Evolutionary conservation across 2,329 filamentous ascomycete genomes (phyloP), one percentile per base, ranked within the genome.

Genomic region (Nannizzia gypsea): DNA sequence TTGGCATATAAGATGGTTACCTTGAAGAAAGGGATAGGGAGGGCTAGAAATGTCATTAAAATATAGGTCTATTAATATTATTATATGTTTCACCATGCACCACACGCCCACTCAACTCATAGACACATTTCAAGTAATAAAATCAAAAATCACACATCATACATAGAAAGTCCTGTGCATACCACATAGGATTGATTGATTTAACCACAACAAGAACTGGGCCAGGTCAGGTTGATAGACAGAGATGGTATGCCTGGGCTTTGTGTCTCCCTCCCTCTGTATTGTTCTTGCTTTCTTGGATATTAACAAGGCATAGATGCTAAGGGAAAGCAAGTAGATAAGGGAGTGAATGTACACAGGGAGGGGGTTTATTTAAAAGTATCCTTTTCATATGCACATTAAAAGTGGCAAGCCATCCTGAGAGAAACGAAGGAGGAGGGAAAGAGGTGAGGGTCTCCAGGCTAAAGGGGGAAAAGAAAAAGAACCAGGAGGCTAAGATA

Each of bases 11-110:
- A 31, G 24, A 52, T 28, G 11, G 31, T 36, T 36, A 13, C 50
- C 26, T 17, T 6, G 17, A 3, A 31, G 15, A n/a, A 54, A 34
- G n/a, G 34, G 20, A 31, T n/a, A 54, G 17, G 28, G 20, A 17
- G 13, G 15, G 26, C 6, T 9, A 6, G 22, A 26, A 28, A 31
- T 52, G 28, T 54, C 50, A 31, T 54, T 54, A 34, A 54, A 31
- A 22, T 54, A 54, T 54, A 17, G 26, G 50, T 54, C 50, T 54
- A 54, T 54, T 54, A 54, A 54, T 54, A 54, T 26, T 54, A 54
- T 34, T 54, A 34, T 54, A 54, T 54, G 24, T 26, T 26, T 20
- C 50, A 54, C 50, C 50, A 54, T 54, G 50, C 50, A 28, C 50
- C n/a, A 54, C 50, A 26, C 50, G 50, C 50, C 50, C 50, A 31